These are phyloP conservation scores for Climacium dendroides DNA, from an alignment of 225 moss, liverwort and hornwort species.

Conservation along the genomic window DNA sequence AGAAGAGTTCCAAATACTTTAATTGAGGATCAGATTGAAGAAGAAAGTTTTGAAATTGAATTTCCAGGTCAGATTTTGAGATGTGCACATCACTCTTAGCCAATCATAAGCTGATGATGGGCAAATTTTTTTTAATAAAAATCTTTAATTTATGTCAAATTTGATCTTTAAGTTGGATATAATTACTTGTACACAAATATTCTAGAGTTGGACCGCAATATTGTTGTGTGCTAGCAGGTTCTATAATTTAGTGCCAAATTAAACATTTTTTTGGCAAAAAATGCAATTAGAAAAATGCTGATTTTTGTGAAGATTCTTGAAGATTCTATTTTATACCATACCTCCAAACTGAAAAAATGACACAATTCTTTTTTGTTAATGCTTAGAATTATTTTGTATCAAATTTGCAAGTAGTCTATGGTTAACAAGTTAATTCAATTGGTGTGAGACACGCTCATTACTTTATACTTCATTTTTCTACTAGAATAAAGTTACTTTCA, in stretches of 20 bases:
- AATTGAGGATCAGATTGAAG: not conserved
- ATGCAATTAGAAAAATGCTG: not conserved
- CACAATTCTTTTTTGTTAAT: too few species aligned
- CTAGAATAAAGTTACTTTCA: not conserved
- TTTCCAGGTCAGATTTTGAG: not conserved
- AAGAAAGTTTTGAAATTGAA: not conserved
- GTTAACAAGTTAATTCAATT: not conserved
- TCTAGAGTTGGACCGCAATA: too few species aligned
- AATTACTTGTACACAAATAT: not conserved
- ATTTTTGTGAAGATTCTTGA: too few species aligned
- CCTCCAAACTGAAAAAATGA: too few species aligned
- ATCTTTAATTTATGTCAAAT: fast-evolving
- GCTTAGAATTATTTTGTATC: not conserved
- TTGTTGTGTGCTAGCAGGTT: fast-evolving
- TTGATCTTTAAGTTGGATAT: fast-evolving
- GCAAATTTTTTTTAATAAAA: not conserved
- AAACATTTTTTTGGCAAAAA: not conserved
- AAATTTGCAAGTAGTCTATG: fast-evolving
- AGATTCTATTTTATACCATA: too few species aligned
- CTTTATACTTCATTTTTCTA: not conserved
- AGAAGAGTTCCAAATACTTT: not conserved
- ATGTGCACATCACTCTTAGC: too few species aligned
- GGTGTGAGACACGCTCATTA: fast-evolving
- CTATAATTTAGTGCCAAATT: fast-evolving
- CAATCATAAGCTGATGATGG: fast-evolving